Evolutionary conservation across 164 flowering plant species (phyloP), one percentile per base, ranked within the genome.

Genomic region (Vitis rupestris): DNA sequence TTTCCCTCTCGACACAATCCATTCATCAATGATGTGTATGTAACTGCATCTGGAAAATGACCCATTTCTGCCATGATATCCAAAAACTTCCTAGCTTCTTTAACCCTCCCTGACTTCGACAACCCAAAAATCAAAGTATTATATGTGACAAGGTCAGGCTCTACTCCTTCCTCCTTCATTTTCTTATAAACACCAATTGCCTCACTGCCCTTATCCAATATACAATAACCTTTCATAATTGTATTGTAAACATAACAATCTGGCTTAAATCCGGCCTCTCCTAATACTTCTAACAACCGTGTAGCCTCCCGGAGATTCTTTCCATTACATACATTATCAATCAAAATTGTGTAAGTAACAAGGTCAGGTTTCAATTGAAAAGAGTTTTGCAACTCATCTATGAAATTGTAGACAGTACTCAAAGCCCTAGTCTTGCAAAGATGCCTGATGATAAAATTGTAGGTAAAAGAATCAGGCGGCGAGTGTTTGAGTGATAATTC

Each of bases 1-100:
- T 93, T 82, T 54, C 93, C 86, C 68, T 93, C 87, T 71, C 97
- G 74, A 71, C 98, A 95, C 93, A 95, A 79, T 59, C 99, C 99
- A 80, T 91, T 91, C 98, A 95, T 93, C 75, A 95, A 74, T 0
- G 97, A 82, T 6, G 97, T 95, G 67, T 91, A 94, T 0, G 97
- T 92, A 29, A 92, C 89, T 0, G 85, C 83, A 82, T 92, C 97
- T 0, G 96, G 94, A 70, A 79, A 74, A 82, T 82, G 84, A 16
- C 98, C 99, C 80, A 75, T 75, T 61, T 86, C 89, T 3, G 75
- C 78, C 97, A 95, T 95, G 2, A 88, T 75, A 19, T 63, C 58
- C 80, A 95, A 69, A 66, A 72, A 86, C 77, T 88, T 89, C 72
- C 67, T 84, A 1, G 94, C 97, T 44, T 90, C 89, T 49, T 76